Base-by-base conservation (phyloP, 73 alveolate species). In the Effrenium voratum region DNA sequence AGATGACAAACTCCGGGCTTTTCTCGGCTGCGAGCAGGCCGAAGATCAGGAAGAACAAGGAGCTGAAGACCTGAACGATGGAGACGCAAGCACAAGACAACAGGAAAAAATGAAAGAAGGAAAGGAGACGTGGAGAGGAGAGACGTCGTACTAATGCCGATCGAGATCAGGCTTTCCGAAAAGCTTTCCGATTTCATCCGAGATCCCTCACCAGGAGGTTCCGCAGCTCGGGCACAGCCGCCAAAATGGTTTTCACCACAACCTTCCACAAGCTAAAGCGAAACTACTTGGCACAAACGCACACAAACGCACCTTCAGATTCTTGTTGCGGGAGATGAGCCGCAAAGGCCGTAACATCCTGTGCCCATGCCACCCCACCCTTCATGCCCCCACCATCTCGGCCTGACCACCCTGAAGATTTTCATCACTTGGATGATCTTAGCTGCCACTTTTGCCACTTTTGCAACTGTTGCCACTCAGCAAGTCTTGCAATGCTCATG, bases 271-370 rank as follows among this genome's bases (percentile, higher is more conserved):
- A 93, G 60, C 80, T 91, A 44, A 41, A 80, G 98, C 49, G 60
- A 98, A 45, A 80, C 63, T 19, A 52, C 63, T 52, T 52, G 26
- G 63, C 8, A 52, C 63, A 52, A 8, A 12, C 63, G 8, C 63
- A 8, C 40, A 19, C 47, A 45, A 50, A 66, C 72, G 32, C 55
- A 86, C 82, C 99, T 88, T 98, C 75, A 99, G 98, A 49, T 99
- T 99, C 94, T 99, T 72, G 93, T 99, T 99, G 70, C 99, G 91
- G 28, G 99, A 97, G 38, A 99, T 99, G 59, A 99, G 93, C 26
- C 99, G 99, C 44, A 99, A 80, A 22, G 99, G 99, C 73, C 99
- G 94, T 52, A 99, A 46, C 94, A 90, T 99, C 93, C 99, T 98
- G 83, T 15, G 63, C 87, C 16, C n/a, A 32, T 15, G 13, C 40